phyloP scores from a whole-genome alignment of 495 filamentous ascomycete species.

The Choiromyces venosus region DNA sequence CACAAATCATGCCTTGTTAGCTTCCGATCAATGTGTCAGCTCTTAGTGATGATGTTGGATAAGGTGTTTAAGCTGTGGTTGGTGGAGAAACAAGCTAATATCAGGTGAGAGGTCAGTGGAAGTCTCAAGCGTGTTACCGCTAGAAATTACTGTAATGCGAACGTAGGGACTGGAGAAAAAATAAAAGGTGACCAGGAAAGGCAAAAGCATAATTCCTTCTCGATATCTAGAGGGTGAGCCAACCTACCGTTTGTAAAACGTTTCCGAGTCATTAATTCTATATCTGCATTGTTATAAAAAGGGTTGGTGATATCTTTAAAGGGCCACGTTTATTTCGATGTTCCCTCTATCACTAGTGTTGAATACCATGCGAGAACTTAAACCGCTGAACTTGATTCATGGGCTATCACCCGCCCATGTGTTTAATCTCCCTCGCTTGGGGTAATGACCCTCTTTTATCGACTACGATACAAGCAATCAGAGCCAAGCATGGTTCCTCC shows the following conservation, averaged over 20 bases:
- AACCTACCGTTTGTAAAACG: not conserved
- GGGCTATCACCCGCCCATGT: not conserved
- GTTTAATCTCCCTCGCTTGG: too few species aligned
- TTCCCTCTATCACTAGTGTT: not conserved
- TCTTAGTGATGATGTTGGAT: not conserved
- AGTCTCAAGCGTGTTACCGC: not conserved
- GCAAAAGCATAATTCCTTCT: not conserved
- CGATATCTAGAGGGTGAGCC: not conserved
- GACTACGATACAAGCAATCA: not conserved
- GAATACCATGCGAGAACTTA: not conserved
- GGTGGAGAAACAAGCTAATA: not conserved
- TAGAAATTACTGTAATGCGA: not conserved
- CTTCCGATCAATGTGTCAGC: not conserved
- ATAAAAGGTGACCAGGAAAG: not conserved
- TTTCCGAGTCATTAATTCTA: not conserved
- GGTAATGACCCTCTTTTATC: too few species aligned
- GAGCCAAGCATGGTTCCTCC: not conserved
- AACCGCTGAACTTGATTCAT: not conserved
- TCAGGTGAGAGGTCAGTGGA: not conserved
- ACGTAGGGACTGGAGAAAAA: not conserved
- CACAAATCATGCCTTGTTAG: not conserved
- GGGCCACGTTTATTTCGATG: not conserved
- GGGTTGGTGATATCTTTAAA: too few species aligned
- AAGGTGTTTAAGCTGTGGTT: not conserved
- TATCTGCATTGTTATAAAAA: too few species aligned